A percentile compares a stretch with the other conserved stretches of the same genome.
These are phyloP conservation scores for Chlorophyllum brunneum DNA, from an alignment of 768 basidiomycete species.

Conservation along the genomic window DNA sequence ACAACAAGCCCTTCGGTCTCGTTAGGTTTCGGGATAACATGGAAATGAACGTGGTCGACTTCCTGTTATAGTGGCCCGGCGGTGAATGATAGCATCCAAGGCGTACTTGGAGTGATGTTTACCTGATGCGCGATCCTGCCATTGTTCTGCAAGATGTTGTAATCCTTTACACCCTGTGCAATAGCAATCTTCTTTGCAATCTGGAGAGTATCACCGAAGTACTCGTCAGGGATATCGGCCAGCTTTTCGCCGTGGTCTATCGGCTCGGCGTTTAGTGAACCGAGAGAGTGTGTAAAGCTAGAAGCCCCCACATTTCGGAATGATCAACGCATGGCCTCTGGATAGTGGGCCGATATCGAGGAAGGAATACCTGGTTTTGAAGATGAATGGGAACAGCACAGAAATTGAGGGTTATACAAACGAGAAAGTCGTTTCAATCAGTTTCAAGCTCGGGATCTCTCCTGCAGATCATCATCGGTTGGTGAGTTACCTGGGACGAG, in stretches of 20 bases:
- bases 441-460: constrained; percentile 86
- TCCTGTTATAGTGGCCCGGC: constrained; percentile 31
- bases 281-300: not conserved
- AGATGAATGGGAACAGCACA: not conserved
- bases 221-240: constrained; percentile 85
- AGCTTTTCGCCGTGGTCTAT: constrained; percentile 83
- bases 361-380: constrained; percentile 67
- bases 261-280: not conserved
- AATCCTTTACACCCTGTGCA: constrained; percentile 71
- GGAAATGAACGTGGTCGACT: constrained; percentile 90
- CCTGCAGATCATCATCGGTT: constrained; percentile 39
- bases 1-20: constrained; percentile 75
- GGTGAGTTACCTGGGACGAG: not conserved
- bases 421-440: constrained; percentile 72
- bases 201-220: constrained; percentile 71
- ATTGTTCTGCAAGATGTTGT: constrained; percentile 79
- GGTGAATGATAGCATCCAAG: not conserved
- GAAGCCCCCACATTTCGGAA: constrained; percentile 77
- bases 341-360: constrained; percentile 90
- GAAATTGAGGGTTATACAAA: constrained; percentile 31
- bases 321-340: constrained; percentile 87
- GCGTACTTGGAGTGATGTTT: not conserved
- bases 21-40: constrained; percentile 87
- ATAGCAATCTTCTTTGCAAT: constrained; percentile 85
- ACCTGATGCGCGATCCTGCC: constrained; percentile 59